Evolutionary conservation across 2,329 filamentous ascomycete genomes (phyloP).

Genomic region (Ciborinia camelliae): DNA sequence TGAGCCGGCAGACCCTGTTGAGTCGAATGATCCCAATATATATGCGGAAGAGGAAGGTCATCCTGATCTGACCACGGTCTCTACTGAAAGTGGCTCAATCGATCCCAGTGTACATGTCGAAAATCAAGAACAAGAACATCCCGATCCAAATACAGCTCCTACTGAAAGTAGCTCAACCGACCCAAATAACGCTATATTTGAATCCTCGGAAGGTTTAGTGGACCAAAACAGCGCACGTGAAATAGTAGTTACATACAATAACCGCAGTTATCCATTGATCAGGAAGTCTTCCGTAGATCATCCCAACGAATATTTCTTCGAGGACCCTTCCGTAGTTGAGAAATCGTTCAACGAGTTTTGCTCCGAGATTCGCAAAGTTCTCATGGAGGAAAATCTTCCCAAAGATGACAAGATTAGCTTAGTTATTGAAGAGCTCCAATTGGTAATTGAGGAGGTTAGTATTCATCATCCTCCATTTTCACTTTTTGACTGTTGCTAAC

Average conservation of each 20-base stretch:
- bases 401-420: slow-evolving; percentile 56
- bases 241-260: slow-evolving; percentile 17
- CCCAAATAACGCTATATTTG: neutral
- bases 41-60: neutral
- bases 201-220: slow-evolving; percentile 1
- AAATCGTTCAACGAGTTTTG: slow-evolving; percentile 54
- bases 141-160: neutral
- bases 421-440: slow-evolving; percentile 51
- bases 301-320: slow-evolving; percentile 54
- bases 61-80: neutral
- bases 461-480: neutral
- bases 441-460: slow-evolving; percentile 57
- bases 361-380: slow-evolving; percentile 50
- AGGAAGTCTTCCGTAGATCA: slow-evolving; percentile 39
- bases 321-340: slow-evolving; percentile 52
- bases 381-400: slow-evolving; percentile 50
- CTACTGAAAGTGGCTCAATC: neutral
- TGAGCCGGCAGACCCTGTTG: neutral
- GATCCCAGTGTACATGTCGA: neutral
- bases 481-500: slow-evolving; percentile 32
- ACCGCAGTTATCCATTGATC: slow-evolving; percentile 16
- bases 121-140: neutral
- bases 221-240: slow-evolving; percentile 3
- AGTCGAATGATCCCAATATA: neutral
- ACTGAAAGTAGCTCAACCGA: neutral